phyloP scores from a whole-genome alignment of 805 yeast genomes.

The Candida nanaspora region DNA sequence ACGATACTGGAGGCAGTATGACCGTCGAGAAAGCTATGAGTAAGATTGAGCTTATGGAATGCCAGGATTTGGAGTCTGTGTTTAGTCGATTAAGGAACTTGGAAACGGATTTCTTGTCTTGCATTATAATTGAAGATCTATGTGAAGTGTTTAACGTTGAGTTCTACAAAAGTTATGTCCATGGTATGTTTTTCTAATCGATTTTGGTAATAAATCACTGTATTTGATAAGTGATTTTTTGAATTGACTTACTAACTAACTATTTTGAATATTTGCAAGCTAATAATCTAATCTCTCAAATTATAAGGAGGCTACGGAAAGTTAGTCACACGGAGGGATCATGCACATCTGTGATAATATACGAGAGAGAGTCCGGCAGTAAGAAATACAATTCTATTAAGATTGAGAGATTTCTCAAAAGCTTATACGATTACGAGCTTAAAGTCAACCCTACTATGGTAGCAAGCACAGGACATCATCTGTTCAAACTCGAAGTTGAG shows the following conservation, averaged over 20 bases:
- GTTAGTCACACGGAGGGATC: constrained; percentile 14
- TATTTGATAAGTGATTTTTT: neutral
- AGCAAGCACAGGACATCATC: too few relatives aligned
- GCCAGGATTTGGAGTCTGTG: too few relatives aligned
- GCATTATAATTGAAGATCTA: constrained; percentile 20
- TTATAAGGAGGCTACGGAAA: constrained; percentile 11
- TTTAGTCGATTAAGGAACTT: too few relatives aligned
- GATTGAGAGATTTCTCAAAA: constrained; percentile 13
- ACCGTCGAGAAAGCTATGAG: too few relatives aligned
- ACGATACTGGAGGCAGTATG: neutral
- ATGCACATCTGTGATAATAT: too few relatives aligned
- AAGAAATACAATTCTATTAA: constrained; percentile 13
- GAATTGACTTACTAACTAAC: neutral
- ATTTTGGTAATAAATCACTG: too few relatives aligned
- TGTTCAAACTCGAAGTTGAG: too few relatives aligned
- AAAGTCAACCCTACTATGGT: neutral
- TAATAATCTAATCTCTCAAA: neutral
- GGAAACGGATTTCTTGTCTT: too few relatives aligned
- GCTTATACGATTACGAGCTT: constrained; percentile 17
- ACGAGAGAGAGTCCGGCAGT: constrained; percentile 9
- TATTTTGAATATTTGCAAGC: neutral
- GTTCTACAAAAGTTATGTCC: constrained; percentile 12
- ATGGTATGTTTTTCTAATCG: constrained; percentile 19
- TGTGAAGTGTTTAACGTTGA: constrained; percentile 19
- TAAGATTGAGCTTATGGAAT: too few relatives aligned